Evolutionary conservation across 1,284 basidiomycete species (phyloP), one percentile per base, ranked within the genome.

Genomic region (Cutaneotrichosporon sp.): DNA sequence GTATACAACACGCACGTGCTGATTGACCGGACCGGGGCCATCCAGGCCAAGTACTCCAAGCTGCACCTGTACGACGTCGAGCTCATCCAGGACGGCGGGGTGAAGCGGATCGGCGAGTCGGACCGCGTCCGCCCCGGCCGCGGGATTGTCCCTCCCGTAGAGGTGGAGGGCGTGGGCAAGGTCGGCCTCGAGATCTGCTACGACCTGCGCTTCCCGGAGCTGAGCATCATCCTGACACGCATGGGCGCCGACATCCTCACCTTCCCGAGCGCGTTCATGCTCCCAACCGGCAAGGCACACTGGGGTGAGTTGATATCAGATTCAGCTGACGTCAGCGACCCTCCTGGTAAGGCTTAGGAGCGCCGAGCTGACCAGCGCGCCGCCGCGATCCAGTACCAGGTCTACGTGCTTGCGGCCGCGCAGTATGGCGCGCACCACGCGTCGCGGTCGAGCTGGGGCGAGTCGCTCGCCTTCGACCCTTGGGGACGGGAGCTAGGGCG

Each of bases 11-110:
- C 82, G 0, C 79, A 81, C 62, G 75, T 83, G 18, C 70, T 83
- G 10, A 82, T 84, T 57, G 73, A 76, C 9, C 58, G 68, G 0
- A 54, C 74, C 1, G 83, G 83, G 8, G 59, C 72, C 3, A 64
- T 84, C 20, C 58, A 69, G 6, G 72, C 73, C 8, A 54, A 67
- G 4, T 84, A 83, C 64, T 69, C 80, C 31, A 84, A 83, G 77
- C 65, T 83, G 3, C 83, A 84, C 51, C 74, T 84, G 1, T 84
- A 83, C 67, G 83, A 84, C 59, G 81, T 84, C 4, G 78, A 82
- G 52, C 76, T 83, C 36, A 75, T 62, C 6, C 67, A 70, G 20
- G 66, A 73, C 29, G 67, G 68, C 7, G 10, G 65, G 60, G 13
- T 67, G 29, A 67, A 64, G 42, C 57, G 60, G 8, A 64, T 58